Conservation (phyloP, 495 filamentous ascomycete genomes). For the Sporormia fimetaria region DNA sequence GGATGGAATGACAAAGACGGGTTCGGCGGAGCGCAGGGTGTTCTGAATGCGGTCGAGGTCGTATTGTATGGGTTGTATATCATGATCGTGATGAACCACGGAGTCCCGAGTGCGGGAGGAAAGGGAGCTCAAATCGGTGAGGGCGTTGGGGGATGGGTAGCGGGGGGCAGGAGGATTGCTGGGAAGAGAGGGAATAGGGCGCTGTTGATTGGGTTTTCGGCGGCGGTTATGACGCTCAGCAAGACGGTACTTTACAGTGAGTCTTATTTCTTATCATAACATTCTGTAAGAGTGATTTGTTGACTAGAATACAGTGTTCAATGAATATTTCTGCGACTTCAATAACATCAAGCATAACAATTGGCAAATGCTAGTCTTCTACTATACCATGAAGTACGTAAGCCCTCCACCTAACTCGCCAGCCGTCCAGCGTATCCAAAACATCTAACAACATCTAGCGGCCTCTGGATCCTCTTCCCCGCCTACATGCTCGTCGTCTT, state of each 20-base stretch:
- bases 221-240: conserved; percentile 68
- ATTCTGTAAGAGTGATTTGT: not conserved
- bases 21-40: conserved; percentile 67
- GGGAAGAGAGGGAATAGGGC: conserved; percentile 52
- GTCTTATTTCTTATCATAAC: conserved; percentile 28
- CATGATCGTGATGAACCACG: conserved; percentile 45
- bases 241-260: conserved; percentile 84
- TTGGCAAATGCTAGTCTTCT: conserved; percentile 35
- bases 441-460: conserved; percentile 32
- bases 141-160: conserved; percentile 32
- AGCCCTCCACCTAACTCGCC: not conserved
- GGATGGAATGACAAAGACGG: conserved; percentile 61
- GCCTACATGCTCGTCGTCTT: conserved; percentile 58
- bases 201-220: conserved; percentile 54
- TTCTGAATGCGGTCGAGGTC: conserved; percentile 65
- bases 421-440: not conserved
- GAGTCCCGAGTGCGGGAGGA: conserved; percentile 27
- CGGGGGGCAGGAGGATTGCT: conserved; percentile 41
- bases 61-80: conserved; percentile 60
- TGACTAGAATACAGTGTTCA: conserved; percentile 45
- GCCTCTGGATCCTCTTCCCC: conserved; percentile 66
- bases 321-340: conserved; percentile 67
- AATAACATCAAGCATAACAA: conserved; percentile 70
- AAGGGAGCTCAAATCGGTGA: conserved; percentile 30
- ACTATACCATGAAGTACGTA: conserved; percentile 35